Percentiles rank a stretch among this genome's conserved stretches.
These are phyloP conservation scores for Ascochyta lentis DNA, from an alignment of 2,329 filamentous ascomycete species.

Conservation along the genomic window DNA sequence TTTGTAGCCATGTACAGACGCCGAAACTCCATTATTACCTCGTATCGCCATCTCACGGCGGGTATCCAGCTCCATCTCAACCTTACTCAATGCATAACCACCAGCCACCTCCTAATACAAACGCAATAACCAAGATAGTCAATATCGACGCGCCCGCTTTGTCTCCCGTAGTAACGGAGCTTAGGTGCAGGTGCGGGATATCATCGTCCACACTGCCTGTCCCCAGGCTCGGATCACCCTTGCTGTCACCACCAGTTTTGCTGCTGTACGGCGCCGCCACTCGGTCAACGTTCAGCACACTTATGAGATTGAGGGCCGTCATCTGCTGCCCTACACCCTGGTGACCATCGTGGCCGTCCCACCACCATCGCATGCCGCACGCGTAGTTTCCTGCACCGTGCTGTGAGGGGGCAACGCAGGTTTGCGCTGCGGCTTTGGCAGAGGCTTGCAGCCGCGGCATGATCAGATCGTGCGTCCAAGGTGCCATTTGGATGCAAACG, in stretches of 20 bases:
- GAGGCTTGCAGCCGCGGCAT: constrained; percentile 61
- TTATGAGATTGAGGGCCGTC: constrained; percentile 61
- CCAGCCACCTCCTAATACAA: constrained; percentile 25
- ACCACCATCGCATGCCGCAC: constrained; percentile 55
- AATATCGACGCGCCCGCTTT: constrained; percentile 53
- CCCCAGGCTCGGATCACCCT: constrained; percentile 53
- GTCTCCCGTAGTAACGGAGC: constrained; percentile 46
- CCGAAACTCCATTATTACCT: neutral
- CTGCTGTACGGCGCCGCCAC: constrained; percentile 55
- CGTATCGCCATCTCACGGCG: neutral
- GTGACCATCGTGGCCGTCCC: constrained; percentile 52
- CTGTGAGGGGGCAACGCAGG: constrained; percentile 57
- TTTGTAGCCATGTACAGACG: neutral
- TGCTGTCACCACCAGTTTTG: constrained; percentile 58
- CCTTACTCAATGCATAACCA: constrained; percentile 30
- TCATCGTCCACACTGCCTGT: constrained; percentile 39
- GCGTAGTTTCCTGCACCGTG: constrained; percentile 39
- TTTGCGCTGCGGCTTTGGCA: constrained; percentile 61
- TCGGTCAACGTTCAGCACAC: constrained; percentile 51
- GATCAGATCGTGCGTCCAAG: constrained; percentile 60
- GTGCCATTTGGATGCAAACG: constrained; percentile 63
- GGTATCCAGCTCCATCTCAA: neutral
- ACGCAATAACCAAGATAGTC: constrained; percentile 43
- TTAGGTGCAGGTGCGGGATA: constrained; percentile 26
- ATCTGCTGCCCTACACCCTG: constrained; percentile 64